Evolutionary conservation across 2,329 filamentous ascomycete species (phyloP), one percentile per base, ranked within the genome.

Genomic region (Dryadomyces quercivorus): DNA sequence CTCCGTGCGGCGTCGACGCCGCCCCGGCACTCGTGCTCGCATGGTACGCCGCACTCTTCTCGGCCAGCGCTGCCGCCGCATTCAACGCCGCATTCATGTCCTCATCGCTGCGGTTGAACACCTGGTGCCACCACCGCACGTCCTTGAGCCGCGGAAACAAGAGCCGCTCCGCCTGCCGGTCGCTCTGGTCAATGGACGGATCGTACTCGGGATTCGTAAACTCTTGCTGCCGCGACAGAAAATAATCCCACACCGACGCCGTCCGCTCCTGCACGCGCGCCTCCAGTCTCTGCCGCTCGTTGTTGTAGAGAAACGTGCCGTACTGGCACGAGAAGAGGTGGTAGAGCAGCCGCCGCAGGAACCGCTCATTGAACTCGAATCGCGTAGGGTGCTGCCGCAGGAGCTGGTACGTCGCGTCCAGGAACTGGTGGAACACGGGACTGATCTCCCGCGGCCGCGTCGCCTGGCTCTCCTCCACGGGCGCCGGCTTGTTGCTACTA

Each of bases 241-340:
- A 97, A 66, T 97, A 96, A 61, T 93, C 86, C 93, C 93, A 98
- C 1, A 96, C 93, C 21, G 88, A 95, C 3, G 86, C 78, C 3
- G 90, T 95, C 53, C 81, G 77, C 62, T 90, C 83, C 43, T 75
- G 73, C 1, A 87, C 82, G 31, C 75, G 76, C 21, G 81, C 78
- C 46, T 93, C 86, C 16, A 81, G 73, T 3, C 93, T 84, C 63
- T 95, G 87, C 64, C 90, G 93, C 67, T 98, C 93, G 55, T 82
- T 94, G 70, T 98, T 96, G 69, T 88, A 95, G 5, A 98, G 75
- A 66, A 98, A 98, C 0, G 92, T 96, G 48, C 93, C 93, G 59
- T 96, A 98, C 66, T 98, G 93, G 61, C 91, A 95, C 0, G 92
- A 92, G 65, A 97, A 92, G 1, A 95, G 78, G 66, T 98, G 93